Conservation (phyloP, 768 basidiomycete genomes). For the Tylopilus sp. region DNA sequence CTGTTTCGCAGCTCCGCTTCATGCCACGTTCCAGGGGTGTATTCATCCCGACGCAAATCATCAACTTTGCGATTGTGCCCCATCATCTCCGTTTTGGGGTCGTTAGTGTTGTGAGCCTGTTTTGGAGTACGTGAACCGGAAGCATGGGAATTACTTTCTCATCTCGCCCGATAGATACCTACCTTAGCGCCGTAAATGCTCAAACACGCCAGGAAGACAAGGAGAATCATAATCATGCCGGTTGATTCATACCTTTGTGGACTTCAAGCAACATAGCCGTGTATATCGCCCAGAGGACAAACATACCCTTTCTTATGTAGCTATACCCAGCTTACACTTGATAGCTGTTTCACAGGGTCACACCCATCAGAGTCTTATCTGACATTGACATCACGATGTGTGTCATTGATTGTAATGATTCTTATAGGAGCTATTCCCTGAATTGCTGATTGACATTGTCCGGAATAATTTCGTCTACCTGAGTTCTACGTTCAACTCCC, state of each 20-base stretch:
- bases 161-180: conserved; percentile 45
- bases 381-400: neutral
- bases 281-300: conserved; percentile 12
- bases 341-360: neutral
- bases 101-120: conserved; percentile 73
- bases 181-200: conserved; percentile 58
- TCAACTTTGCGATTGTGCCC: conserved; percentile 78
- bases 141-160: conserved; percentile 1
- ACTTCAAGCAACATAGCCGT: neutral
- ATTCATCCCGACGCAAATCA: conserved; percentile 70
- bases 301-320: conserved; percentile 10
- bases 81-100: conserved; percentile 72
- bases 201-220: conserved; percentile 5
- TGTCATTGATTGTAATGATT: neutral
- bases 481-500: no score
- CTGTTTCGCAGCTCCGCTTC: neutral
- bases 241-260: conserved; percentile 1
- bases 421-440: no score
- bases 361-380: neutral
- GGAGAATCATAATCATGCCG: neutral
- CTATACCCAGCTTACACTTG: neutral
- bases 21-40: conserved; percentile 48
- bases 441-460: no score
- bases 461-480: no score
- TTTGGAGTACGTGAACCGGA: conserved; percentile 63